These are phyloP conservation scores for Myriangium duriaei DNA, from an alignment of 2,329 filamentous ascomycete species.

Conservation along the genomic window DNA sequence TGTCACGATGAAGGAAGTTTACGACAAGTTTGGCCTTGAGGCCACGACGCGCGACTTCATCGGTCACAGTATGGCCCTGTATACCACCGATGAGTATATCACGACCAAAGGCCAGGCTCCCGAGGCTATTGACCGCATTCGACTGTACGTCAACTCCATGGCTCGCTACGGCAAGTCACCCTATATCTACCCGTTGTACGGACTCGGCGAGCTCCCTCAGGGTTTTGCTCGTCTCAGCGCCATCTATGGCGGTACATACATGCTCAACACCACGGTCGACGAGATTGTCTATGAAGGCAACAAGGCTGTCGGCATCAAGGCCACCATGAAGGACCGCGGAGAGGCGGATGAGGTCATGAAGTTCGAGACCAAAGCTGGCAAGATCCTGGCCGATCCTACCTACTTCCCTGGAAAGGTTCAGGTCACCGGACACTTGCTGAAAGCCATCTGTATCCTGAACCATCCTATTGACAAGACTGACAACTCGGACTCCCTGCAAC, in stretches of 20 bases:
- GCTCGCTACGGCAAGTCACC: conserved; percentile 95
- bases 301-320: conserved; percentile 92
- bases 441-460: conserved; percentile 94
- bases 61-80: conserved; percentile 96
- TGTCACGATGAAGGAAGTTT: conserved; percentile 94
- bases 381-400: conserved; percentile 89
- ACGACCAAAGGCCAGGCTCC: conserved; percentile 58
- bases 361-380: conserved; percentile 91
- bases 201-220: conserved; percentile 90
- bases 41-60: conserved; percentile 84
- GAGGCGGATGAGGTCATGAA: conserved; percentile 66
- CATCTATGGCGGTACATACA: conserved; percentile 98
- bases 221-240: conserved; percentile 94
- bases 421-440: conserved; percentile 78
- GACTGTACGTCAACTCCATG: conserved; percentile 94
- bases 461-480: conserved; percentile 86
- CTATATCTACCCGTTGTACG: conserved; percentile 98
- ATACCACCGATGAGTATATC: conserved; percentile 81
- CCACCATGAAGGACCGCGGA: conserved; percentile 82
- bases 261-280: conserved; percentile 92
- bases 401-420: conserved; percentile 89
- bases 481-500: conserved; percentile 77
- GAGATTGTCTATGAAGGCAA: conserved; percentile 74
- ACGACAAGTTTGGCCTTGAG: conserved; percentile 95
- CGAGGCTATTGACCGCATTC: conserved; percentile 82